Conservation (phyloP, 2,329 filamentous ascomycete genomes). For the Sporothrix dimorphospora region DNA sequence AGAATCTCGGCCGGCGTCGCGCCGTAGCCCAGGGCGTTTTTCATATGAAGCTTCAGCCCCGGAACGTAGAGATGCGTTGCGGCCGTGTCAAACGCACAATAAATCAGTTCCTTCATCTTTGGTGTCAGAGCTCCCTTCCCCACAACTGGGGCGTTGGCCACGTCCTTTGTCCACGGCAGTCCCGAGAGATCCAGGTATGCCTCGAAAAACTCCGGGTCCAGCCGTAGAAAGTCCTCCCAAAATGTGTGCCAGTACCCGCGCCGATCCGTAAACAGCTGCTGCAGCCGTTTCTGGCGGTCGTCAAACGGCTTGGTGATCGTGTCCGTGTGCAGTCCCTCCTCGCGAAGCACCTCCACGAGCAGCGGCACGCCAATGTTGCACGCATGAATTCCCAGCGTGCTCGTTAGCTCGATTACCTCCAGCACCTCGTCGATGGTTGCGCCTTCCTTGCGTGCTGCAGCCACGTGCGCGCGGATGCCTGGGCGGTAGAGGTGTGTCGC, state of each 20-base stretch:
- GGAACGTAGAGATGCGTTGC: slow-evolving; percentile 3
- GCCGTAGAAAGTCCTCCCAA: slow-evolving; percentile 17
- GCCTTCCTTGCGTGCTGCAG: background rate
- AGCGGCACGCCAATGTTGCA: slow-evolving; percentile 20
- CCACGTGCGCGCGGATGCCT: background rate
- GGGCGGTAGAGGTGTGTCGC: slow-evolving; percentile 3
- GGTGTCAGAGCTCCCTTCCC: background rate
- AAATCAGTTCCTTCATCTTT: slow-evolving; percentile 10
- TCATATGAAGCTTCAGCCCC: slow-evolving; percentile 17
- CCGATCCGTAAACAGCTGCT: background rate
- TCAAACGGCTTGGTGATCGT: slow-evolving; percentile 2
- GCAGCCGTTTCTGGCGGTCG: background rate
- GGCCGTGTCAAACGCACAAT: slow-evolving; percentile 5
- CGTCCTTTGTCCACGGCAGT: slow-evolving; percentile 6
- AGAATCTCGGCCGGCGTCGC: background rate
- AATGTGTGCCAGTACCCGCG: slow-evolving; percentile 18
- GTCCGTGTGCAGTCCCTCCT: background rate
- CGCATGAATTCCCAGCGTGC: slow-evolving; percentile 14
- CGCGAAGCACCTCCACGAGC: slow-evolving; percentile 18
- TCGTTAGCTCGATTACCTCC: slow-evolving; percentile 3
- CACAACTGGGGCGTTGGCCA: background rate
- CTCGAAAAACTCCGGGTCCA: slow-evolving; percentile 17
- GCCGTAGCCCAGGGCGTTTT: slow-evolving; percentile 8
- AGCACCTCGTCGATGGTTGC: slow-evolving; percentile 13
- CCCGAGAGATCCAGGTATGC: slow-evolving; percentile 6